A percentile compares a stretch with the other conserved stretches of the same genome.
Conservation (phyloP, 441 rosid genomes). For the Euphorbia celastroides region DNA sequence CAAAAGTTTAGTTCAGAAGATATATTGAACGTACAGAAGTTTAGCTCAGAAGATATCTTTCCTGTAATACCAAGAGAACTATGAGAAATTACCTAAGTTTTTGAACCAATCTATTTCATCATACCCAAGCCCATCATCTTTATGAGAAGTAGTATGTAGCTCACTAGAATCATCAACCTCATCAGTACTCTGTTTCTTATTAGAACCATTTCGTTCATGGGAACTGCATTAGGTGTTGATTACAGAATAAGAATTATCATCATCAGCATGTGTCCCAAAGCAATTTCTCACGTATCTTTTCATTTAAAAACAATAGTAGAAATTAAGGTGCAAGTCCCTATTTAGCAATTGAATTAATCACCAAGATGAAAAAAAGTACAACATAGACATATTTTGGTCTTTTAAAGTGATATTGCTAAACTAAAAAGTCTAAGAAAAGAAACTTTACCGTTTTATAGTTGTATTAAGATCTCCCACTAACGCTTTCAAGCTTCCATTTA, state of each 20-base stretch:
- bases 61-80: not conserved
- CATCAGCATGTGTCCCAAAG: constrained; percentile 21
- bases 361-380: not conserved
- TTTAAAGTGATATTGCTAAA: not conserved
- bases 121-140: not conserved
- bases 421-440: not conserved
- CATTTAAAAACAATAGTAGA: not conserved
- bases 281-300: constrained; percentile 34
- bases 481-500: not conserved
- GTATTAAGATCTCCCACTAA: not conserved
- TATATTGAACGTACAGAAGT: not conserved
- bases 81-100: not conserved
- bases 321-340: not conserved
- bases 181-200: not conserved
- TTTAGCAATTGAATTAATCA: not conserved
- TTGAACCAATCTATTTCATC: not conserved
- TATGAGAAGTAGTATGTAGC: not conserved
- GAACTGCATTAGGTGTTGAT: constrained; percentile 4
- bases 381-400: not conserved
- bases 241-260: constrained; percentile 10
- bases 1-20: not conserved
- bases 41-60: not conserved
- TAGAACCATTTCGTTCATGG: not conserved
- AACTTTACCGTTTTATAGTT: not conserved
- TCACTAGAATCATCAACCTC: not conserved